A percentile compares a stretch with the other conserved stretches of the same genome.
phyloP scores from a whole-genome alignment of 495 filamentous ascomycete species.

The Letharia lupina region DNA sequence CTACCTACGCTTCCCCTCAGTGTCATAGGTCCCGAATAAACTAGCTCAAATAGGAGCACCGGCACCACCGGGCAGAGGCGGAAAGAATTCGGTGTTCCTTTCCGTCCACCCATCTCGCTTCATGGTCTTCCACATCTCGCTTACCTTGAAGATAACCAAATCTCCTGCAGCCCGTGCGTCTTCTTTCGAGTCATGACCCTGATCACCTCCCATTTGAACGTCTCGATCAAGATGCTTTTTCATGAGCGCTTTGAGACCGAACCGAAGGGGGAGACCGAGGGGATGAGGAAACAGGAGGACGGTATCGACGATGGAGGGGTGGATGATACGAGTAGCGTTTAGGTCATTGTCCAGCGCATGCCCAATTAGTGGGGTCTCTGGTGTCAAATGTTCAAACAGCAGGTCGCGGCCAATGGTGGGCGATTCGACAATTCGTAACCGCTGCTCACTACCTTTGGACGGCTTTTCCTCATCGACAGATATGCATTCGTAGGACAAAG shows the following conservation, averaged over 20 bases:
- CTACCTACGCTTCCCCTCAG: neutral
- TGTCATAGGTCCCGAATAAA: neutral
- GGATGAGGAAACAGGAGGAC: slow-evolving; percentile 76
- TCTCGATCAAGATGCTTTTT: slow-evolving; percentile 65
- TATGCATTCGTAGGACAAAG: slow-evolving; percentile 43
- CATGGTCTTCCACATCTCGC: slow-evolving; percentile 55
- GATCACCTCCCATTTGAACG: slow-evolving; percentile 66
- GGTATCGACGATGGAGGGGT: slow-evolving; percentile 80
- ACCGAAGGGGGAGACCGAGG: slow-evolving; percentile 62
- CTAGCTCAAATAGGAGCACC: neutral
- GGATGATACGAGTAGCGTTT: slow-evolving; percentile 71
- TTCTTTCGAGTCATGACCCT: slow-evolving; percentile 79
- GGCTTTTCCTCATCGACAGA: slow-evolving; percentile 24
- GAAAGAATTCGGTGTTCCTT: slow-evolving; percentile 41
- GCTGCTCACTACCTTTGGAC: slow-evolving; percentile 23
- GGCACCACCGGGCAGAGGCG: slow-evolving; percentile 31
- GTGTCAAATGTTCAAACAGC: slow-evolving; percentile 60
- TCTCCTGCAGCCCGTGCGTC: slow-evolving; percentile 86
- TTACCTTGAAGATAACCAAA: slow-evolving; percentile 60
- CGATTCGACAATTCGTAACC: slow-evolving; percentile 60
- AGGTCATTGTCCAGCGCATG: slow-evolving; percentile 96
- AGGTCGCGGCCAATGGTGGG: slow-evolving; percentile 63
- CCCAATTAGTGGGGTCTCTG: slow-evolving; percentile 74
- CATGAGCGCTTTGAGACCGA: slow-evolving; percentile 73
- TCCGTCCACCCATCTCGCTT: slow-evolving; percentile 56